Evolutionary conservation across 148 eudicot genomes (phyloP), one percentile per base, ranked within the genome.

Genomic region (Selenicereus undatus): DNA sequence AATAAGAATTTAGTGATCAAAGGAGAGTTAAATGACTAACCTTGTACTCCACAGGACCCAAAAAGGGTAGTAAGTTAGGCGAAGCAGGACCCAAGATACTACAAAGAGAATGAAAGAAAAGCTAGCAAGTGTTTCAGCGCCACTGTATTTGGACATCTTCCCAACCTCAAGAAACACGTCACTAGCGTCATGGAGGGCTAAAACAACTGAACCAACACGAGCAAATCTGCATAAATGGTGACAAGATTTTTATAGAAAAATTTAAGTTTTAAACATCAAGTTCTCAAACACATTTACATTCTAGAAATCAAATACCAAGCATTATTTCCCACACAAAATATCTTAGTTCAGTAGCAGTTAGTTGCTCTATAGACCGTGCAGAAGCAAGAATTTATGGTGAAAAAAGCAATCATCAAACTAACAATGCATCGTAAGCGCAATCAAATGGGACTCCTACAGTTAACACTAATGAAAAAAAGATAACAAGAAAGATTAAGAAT

Each of bases 41-140:
- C 98, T 92, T 81, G 98, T 92, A 79, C 98, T 95, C 98, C 97
- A 90, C 11, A 95, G 90, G 78, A 95, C 77, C 98, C 98, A 95
- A 81, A 92, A 91, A 74, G 96, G 94, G 84, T 82, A 95, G 89
- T 90, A 95, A 50, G 89, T 91, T 60, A 95, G 91, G 77, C 98
- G 97, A 87, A 93, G 97, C 42, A 93, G n/a, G 64, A 95, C 36
- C 98, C 98, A 95, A 30, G 94, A 91, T 74, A 91, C 66, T 72
- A 87, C 96, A 83, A 95, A 95, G 76, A 91, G 85, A 76, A 95
- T 78, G 86, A 93, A 93, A 22, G 93, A 84, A 77, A 88, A 29
- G 86, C 98, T 95, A 60, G 98, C 98, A 84, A 93, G 73, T 76
- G 90, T 83, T 85, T 95, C 98, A 17, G 88, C 88, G 32, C 93